Base-by-base conservation (phyloP, 2,329 filamentous ascomycete genomes). In the Blastomyces gilchristii region DNA sequence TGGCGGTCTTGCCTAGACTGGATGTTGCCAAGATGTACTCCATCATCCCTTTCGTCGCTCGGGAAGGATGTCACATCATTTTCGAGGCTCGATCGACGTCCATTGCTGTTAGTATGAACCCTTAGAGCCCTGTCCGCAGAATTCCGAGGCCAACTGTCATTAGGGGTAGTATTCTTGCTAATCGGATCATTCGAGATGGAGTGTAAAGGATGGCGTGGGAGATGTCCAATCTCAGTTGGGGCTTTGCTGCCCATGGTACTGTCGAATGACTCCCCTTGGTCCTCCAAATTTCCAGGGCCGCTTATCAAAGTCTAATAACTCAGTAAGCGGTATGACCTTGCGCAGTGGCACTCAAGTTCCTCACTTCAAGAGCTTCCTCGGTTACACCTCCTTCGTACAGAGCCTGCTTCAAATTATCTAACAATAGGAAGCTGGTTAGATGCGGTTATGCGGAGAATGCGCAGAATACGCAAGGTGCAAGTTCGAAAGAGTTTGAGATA, bases 311-410 rank as follows among this genome's bases (percentile, higher is more conserved):
- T 63, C 61, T 63, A 43, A 9, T 49, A 31, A 61, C 59, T 67
- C 56, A 65, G 64, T 60, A 62, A 41, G 61, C 64, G 59, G 59
- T 67, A 37, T 39, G 50, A 60, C 52, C 34, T 58, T 60, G 31
- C 54, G 61, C 41, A 53, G 45, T 39, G 41, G 54, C 34, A 54
- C 52, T 41, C 60, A 49, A 63, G 50, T 64, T 63, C 67, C 68
- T 72, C 68, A 82, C 77, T 64, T 81, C 75, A 37, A 84, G 73
- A 25, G 79, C 80, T 58, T 82, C 78, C 25, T 70, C 69, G 28
- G 78, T 78, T 63, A 83, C 71, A 7, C 82, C 82, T 22, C 81
- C 81, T 54, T 75, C 74, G 64, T 81, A 77, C 12, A 84, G 75
- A 18, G 80, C 78, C 39, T 74, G 75, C 64, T 75, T 79, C 61